Evolutionary conservation across 2,329 filamentous ascomycete genomes (phyloP), one percentile per base, ranked within the genome.

Genomic region (Fusarium sp.): DNA sequence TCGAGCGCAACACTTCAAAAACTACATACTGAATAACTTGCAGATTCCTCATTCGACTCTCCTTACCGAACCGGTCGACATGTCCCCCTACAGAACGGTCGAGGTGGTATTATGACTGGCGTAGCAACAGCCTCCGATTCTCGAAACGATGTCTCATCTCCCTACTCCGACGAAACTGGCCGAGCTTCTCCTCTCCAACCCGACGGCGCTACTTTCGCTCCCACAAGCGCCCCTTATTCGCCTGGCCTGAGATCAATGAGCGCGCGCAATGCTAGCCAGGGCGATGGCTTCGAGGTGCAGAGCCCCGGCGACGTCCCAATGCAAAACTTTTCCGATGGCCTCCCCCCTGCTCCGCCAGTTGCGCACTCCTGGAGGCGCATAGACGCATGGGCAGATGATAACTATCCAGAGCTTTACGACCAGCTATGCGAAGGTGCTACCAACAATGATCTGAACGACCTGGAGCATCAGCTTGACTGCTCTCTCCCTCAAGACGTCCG

Each of bases 381-480:
- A 79, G 95, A 98, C 80, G 87, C 88, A 44, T 99, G 96, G 96
- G 89, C 93, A 62, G 96, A 98, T 78, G 93, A 96, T 70, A 94
- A 98, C 83, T 99, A 98, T 81, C 93, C 94, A 66, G 96, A 99
- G 83, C 89, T 99, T 35, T 96, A 87, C 76, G 96, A 99, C 82
- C 95, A 99, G 81, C 86, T 99, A 38, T 93, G 95, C 80, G 95
- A 97, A 81, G 94, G 94, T 35, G 94, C 93, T 79, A 98, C 96
- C 9, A 87, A 90, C 79, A 99, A 99, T 83, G 96, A 99, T 79
- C 86, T 99, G 79, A 98, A 98, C 81, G 96, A 98, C 82, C 86
- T 99, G 58, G 96, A 99, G 84, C 94, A 98, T 82, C 93, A 97
- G 81, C 87, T 99, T 55, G 95, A 99, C 81, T 97, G 94, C 84